phyloP scores from a whole-genome alignment of 148 eudicot species.

The Heliamphora exappendiculata region DNA sequence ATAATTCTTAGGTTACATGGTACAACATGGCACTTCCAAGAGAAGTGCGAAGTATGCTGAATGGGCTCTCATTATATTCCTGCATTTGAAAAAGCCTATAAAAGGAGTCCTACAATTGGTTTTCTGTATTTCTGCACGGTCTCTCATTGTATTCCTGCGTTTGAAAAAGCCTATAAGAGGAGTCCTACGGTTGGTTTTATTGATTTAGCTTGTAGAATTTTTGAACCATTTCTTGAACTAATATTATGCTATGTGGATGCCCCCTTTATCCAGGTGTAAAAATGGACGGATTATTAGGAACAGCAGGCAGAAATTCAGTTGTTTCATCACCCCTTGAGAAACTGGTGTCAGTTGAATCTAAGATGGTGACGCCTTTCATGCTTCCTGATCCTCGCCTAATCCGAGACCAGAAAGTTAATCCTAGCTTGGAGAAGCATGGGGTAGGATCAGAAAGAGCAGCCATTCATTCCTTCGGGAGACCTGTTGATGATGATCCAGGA shows the following conservation, averaged over 20 bases:
- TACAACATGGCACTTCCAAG: neutral
- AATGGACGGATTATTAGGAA: conserved; percentile 9
- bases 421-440: conserved; percentile 38
- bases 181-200: neutral
- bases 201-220: neutral
- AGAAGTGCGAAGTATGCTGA: neutral
- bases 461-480: conserved; percentile 36
- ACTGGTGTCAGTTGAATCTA: conserved; percentile 29
- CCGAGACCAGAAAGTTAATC: conserved; percentile 30
- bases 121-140: neutral
- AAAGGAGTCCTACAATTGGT: neutral
- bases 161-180: neutral
- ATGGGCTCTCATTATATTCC: neutral
- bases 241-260: neutral
- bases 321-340: conserved; percentile 45
- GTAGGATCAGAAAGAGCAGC: conserved; percentile 49
- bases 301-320: conserved; percentile 27
- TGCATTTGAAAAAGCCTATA: neutral
- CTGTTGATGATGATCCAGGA: conserved; percentile 31
- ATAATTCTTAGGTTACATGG: neutral
- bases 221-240: neutral
- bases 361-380: conserved; percentile 26
- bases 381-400: conserved; percentile 23
- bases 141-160: neutral
- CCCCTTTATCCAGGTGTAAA: conserved; percentile 28